These are phyloP conservation scores for Penicillium sp. DNA, from an alignment of 2,329 filamentous ascomycete species.

Conservation along the genomic window DNA sequence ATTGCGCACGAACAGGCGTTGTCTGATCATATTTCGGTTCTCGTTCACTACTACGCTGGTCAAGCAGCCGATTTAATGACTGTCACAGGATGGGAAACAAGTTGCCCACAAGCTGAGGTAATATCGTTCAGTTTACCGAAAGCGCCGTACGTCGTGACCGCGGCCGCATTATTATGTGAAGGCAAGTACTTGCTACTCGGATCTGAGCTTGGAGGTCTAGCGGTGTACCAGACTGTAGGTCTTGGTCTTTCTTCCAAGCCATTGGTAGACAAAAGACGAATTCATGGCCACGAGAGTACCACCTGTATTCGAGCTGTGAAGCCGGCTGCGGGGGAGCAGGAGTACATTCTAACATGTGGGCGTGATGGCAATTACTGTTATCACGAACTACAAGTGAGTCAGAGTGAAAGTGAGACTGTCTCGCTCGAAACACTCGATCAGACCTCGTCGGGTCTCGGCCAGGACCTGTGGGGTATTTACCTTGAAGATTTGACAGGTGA, in stretches of 20 bases:
- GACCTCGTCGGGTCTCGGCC: constrained; percentile 70
- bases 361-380: constrained; percentile 77
- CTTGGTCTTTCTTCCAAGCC: constrained; percentile 26
- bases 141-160: constrained; percentile 56
- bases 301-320: constrained; percentile 59
- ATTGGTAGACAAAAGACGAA: constrained; percentile 30
- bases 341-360: constrained; percentile 68
- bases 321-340: constrained; percentile 21
- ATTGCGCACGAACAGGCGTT: constrained; percentile 25
- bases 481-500: constrained; percentile 49
- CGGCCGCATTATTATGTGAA: constrained; percentile 45
- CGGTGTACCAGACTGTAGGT: constrained; percentile 46
- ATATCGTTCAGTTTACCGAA: constrained; percentile 39
- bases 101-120: constrained; percentile 45
- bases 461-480: constrained; percentile 74
- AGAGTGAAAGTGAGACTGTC: constrained; percentile 34
- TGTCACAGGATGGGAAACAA: constrained; percentile 20
- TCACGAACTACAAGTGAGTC: constrained; percentile 47
- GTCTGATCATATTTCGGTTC: constrained; percentile 28
- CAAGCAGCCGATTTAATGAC: constrained; percentile 38
- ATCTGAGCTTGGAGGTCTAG: constrained; percentile 59
- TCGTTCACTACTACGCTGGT: constrained; percentile 32
- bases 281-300: constrained; percentile 65
- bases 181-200: constrained; percentile 55
- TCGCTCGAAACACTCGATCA: constrained; percentile 64